phyloP scores from a whole-genome alignment of 2,329 filamentous ascomycete species.

The Fusarium devonianum region DNA sequence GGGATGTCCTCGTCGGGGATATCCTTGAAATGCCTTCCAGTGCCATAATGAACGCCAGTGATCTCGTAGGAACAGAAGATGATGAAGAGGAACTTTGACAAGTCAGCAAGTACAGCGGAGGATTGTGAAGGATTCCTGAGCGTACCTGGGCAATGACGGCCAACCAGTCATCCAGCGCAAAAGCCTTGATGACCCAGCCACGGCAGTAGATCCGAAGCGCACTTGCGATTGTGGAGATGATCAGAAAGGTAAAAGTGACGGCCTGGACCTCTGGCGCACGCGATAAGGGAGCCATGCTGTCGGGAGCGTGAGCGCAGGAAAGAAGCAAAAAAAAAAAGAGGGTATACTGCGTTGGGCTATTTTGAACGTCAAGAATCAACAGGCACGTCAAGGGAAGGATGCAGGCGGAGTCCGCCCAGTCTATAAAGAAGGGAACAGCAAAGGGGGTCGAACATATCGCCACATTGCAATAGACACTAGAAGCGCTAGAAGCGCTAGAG shows the following conservation, averaged over 20 bases:
- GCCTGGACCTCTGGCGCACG: conserved; percentile 42
- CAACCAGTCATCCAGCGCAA: conserved; percentile 46
- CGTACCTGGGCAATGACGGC: conserved; percentile 44
- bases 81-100: conserved; percentile 29
- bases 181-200: conserved; percentile 44
- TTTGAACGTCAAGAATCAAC: too few relatives aligned
- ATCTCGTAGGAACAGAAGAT: conserved; percentile 41
- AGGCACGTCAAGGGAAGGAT: too few relatives aligned
- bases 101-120: neutral
- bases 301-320: too few relatives aligned
- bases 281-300: too few relatives aligned
- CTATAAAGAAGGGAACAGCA: too few relatives aligned
- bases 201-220: conserved; percentile 45
- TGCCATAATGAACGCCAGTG: conserved; percentile 41
- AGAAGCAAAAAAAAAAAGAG: too few relatives aligned
- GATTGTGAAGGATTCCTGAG: neutral
- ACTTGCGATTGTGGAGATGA: conserved; percentile 45
- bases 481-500: too few relatives aligned
- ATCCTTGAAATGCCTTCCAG: conserved; percentile 35
- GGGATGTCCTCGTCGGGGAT: conserved; percentile 30
- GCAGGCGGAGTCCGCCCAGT: too few relatives aligned
- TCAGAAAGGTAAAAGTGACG: conserved; percentile 44
- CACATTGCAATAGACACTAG: too few relatives aligned
- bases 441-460: too few relatives aligned
- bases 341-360: too few relatives aligned